phyloP scores from a whole-genome alignment of 2,329 filamentous ascomycete species.

The Diaporthe nobilis region DNA sequence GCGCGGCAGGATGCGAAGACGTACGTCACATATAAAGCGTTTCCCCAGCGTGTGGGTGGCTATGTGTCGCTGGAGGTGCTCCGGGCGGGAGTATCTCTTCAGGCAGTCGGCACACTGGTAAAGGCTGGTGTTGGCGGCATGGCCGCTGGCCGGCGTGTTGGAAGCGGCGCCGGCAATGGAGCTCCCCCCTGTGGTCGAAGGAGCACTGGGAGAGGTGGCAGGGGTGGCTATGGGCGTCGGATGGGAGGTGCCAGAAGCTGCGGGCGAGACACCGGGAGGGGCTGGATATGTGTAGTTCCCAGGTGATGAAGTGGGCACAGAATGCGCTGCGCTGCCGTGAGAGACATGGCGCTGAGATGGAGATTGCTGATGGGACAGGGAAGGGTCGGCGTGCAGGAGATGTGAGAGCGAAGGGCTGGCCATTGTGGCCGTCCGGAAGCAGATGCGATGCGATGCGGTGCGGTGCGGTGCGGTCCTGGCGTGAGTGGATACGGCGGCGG shows the following conservation, averaged over 20 bases:
- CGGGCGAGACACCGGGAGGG: slow-evolving; percentile 33
- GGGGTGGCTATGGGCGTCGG: slow-evolving; percentile 33
- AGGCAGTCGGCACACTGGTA: slow-evolving; percentile 67
- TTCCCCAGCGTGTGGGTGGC: slow-evolving; percentile 66
- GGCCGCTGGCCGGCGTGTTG: slow-evolving; percentile 40
- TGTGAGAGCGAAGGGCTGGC: slow-evolving; percentile 43
- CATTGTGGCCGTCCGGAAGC: slow-evolving; percentile 37
- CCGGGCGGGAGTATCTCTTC: slow-evolving; percentile 65
- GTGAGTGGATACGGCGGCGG: not conserved
- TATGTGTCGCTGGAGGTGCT: slow-evolving; percentile 67
- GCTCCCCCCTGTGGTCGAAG: slow-evolving; percentile 44
- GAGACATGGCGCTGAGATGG: slow-evolving; percentile 13
- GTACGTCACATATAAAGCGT: slow-evolving; percentile 59
- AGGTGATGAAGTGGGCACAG: slow-evolving; percentile 13
- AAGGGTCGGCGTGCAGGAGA: slow-evolving; percentile 41
- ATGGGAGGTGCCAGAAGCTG: slow-evolving; percentile 35
- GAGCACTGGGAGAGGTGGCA: slow-evolving; percentile 43
- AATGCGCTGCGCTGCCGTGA: slow-evolving; percentile 8
- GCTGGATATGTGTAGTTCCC: slow-evolving; percentile 35
- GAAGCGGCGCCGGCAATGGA: slow-evolving; percentile 3
- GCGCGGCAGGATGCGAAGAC: slow-evolving; percentile 23
- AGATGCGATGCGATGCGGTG: not conserved
- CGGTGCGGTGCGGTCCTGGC: not conserved
- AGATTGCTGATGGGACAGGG: slow-evolving; percentile 7
- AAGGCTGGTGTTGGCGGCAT: slow-evolving; percentile 49